A percentile compares a stretch with the other conserved stretches of the same genome.
Evolutionary conservation across 495 filamentous ascomycete genomes (phyloP).

Genomic region (Aspergillus affinis): DNA sequence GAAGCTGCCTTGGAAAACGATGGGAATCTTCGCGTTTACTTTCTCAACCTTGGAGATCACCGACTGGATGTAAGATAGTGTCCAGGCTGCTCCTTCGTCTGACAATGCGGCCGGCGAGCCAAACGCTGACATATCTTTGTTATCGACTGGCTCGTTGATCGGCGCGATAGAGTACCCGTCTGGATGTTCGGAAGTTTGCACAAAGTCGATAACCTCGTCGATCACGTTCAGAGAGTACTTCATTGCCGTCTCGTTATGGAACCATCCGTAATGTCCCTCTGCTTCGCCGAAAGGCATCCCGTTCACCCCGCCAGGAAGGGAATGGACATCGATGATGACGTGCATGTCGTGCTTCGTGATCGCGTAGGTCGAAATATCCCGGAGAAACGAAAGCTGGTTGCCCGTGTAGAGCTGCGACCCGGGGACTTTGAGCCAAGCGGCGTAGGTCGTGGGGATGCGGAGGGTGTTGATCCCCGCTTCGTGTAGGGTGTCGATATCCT

Average conservation of each 20-base stretch:
- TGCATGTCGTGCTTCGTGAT: conserved; percentile 27
- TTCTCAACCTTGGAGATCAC: conserved; percentile 16
- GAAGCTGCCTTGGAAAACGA: conserved; percentile 34
- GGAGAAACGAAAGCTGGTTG: conserved; percentile 21
- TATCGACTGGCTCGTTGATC: conserved; percentile 29
- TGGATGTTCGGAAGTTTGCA: conserved; percentile 19
- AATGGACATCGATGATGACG: conserved; percentile 29
- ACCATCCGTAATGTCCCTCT: conserved; percentile 26
- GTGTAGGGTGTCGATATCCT: conserved; percentile 27
- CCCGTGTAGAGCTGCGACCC: conserved; percentile 28
- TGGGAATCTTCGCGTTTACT: conserved; percentile 16
- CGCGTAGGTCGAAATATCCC: conserved; percentile 21
- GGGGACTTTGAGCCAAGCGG: conserved; percentile 21
- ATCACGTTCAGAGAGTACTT: conserved; percentile 23
- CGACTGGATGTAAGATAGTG: conserved; percentile 19
- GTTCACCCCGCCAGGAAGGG: conserved; percentile 28
- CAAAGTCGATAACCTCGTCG: conserved; percentile 23
- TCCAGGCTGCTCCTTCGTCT: conserved; percentile 20
- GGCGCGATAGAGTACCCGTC: conserved; percentile 26
- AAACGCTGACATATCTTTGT: conserved; percentile 16
- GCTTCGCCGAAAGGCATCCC: conserved; percentile 28
- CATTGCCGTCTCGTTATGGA: conserved; percentile 22
- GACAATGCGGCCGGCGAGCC: conserved; percentile 24
- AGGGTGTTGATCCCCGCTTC: conserved; percentile 17
- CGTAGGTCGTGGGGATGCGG: conserved; percentile 27